A percentile compares a stretch with the other conserved stretches of the same genome.
These are phyloP conservation scores for Penicillium thymicola DNA, from an alignment of 2,329 filamentous ascomycete species.

Conservation along the genomic window DNA sequence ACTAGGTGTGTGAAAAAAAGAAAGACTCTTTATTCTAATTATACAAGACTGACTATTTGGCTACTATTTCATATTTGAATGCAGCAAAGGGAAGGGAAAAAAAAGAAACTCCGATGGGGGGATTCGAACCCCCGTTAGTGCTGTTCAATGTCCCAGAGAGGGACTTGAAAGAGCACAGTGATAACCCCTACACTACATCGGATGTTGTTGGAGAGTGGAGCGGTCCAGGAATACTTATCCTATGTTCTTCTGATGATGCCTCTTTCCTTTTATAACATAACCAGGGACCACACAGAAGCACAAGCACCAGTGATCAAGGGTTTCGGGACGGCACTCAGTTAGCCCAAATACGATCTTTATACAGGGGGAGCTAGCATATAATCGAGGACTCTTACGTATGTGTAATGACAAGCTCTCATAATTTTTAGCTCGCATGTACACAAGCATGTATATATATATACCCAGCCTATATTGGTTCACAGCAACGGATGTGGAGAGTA, in stretches of 20 bases:
- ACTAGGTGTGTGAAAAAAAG: too few species aligned
- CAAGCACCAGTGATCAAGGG: too few species aligned
- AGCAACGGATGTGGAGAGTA: too few species aligned
- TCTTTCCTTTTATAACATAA: too few species aligned
- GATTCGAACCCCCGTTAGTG: conserved; percentile 6
- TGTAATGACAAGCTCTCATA: background rate
- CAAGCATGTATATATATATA: background rate
- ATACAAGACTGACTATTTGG: background rate
- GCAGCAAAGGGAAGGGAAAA: background rate
- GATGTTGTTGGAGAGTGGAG: background rate
- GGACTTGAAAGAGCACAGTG: conserved; percentile 3
- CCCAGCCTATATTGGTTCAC: too few species aligned
- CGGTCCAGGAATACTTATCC: too few species aligned
- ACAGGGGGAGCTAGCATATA: background rate
- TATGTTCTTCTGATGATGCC: too few species aligned
- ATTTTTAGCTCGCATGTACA: background rate
- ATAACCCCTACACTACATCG: conserved; percentile 8
- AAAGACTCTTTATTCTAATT: background rate
- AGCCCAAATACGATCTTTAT: background rate
- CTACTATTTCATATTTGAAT: too few species aligned
- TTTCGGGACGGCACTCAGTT: background rate
- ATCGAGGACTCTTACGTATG: background rate
- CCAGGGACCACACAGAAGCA: background rate
- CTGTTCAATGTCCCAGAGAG: background rate
- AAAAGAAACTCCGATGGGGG: conserved; percentile 4